Evolutionary conservation across 371 early-diverging fungal genomes (phyloP).

Genomic region (Lichtheimia ramosa): DNA sequence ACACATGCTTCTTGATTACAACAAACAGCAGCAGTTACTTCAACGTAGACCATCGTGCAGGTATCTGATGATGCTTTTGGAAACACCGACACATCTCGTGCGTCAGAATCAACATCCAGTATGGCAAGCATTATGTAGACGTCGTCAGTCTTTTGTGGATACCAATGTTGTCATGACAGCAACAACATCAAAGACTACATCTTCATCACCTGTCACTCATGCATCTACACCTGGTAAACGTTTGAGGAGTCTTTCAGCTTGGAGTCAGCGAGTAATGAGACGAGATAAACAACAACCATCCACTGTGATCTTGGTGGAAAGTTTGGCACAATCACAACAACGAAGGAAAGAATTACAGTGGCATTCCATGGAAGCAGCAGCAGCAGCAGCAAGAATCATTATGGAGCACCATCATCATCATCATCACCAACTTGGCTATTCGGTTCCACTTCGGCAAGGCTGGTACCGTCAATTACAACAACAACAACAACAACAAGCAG

Average conservation of each 20-base stretch:
- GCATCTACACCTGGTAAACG: background rate
- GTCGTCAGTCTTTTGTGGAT: conserved; percentile 23
- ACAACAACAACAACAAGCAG: background rate
- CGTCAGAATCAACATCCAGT: conserved; percentile 22
- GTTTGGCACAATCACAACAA: background rate
- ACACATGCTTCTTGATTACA: background rate
- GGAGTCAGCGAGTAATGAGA: background rate
- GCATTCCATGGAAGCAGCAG: background rate
- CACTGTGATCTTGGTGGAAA: too few relatives aligned
- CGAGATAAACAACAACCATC: background rate
- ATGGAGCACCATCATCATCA: background rate
- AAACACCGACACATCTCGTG: conserved; percentile 18
- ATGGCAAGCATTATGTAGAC: conserved; percentile 11
- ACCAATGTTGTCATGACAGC: conserved; percentile 14
- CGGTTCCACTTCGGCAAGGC: background rate
- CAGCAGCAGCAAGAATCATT: background rate
- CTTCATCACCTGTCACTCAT: background rate
- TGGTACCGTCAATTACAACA: background rate
- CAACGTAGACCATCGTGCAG: conserved; percentile 8
- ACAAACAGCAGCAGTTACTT: background rate
- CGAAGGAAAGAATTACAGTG: background rate
- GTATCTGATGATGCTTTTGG: conserved; percentile 29
- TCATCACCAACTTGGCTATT: background rate
- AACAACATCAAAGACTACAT: too few relatives aligned
- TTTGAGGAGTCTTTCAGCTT: background rate